These are phyloP conservation scores for Ambrosia hybrid DNA, from an alignment of 140 eudicot species.

Conservation along the genomic window DNA sequence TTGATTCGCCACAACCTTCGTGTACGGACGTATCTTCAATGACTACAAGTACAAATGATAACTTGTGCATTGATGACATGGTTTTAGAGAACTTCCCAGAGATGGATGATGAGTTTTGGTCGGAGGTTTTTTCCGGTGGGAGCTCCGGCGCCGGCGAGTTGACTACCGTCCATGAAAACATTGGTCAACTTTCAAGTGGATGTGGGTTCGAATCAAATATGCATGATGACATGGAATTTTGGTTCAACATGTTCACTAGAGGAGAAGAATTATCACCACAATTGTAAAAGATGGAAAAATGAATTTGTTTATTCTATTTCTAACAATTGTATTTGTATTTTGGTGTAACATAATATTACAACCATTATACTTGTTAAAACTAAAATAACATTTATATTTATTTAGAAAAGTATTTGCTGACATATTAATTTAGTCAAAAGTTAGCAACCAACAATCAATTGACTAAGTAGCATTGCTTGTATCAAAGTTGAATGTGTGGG, in stretches of 20 bases:
- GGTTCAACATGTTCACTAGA: conserved; percentile 47
- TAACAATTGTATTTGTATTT: conserved; percentile 26
- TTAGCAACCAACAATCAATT: neutral
- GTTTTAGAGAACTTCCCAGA: conserved; percentile 34
- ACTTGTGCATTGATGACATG: conserved; percentile 21
- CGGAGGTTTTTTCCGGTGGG: conserved; percentile 46
- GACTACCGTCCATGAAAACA: conserved; percentile 20
- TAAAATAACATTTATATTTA: neutral
- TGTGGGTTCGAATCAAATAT: conserved; percentile 35
- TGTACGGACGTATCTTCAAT: conserved; percentile 38
- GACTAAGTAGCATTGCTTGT: neutral
- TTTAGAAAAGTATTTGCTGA: neutral
- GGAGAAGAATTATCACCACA: conserved; percentile 39
- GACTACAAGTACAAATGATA: conserved; percentile 23
- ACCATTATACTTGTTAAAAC: neutral
- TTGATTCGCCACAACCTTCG: conserved; percentile 45
- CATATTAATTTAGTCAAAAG: neutral
- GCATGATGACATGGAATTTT: conserved; percentile 53
- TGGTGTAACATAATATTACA: conserved; percentile 7
- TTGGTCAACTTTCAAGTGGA: conserved; percentile 34
- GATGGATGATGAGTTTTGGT: conserved; percentile 62
- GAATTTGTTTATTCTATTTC: conserved; percentile 13
- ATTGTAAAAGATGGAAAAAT: conserved; percentile 14
- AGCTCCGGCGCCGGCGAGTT: conserved; percentile 27
- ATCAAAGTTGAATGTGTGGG: neutral